These are phyloP conservation scores for Plasmodium malariae DNA, from an alignment of 169 alveolate species.

Conservation along the genomic window DNA sequence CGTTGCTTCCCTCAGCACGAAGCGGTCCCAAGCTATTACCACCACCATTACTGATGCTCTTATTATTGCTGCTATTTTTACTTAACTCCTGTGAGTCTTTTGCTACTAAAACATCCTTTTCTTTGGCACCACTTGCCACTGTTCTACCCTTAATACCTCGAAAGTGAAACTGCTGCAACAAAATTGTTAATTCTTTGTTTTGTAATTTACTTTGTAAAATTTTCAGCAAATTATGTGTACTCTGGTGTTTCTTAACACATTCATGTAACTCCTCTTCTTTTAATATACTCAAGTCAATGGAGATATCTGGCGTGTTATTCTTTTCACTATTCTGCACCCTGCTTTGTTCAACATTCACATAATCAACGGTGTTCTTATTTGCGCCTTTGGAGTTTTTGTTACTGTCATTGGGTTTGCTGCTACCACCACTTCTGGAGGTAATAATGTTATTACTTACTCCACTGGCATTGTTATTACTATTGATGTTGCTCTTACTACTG, in stretches of 20 bases:
- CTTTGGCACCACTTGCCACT: not conserved
- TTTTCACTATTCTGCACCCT: no score
- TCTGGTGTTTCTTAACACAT: not conserved
- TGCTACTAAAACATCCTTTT: not conserved
- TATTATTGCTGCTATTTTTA: not conserved
- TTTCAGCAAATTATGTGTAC: not conserved
- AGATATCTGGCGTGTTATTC: not conserved
- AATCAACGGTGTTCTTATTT: no score
- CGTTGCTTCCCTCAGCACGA: not conserved
- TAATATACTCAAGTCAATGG: constrained; percentile 35
- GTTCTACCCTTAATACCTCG: not conserved
- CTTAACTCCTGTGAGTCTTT: not conserved
- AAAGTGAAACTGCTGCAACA: constrained; percentile 20
- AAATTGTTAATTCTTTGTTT: constrained; percentile 22
- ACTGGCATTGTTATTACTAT: not conserved
- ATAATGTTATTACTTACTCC: not conserved
- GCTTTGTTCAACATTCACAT: no score
- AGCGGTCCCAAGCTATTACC: no score
- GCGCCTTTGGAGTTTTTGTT: no score
- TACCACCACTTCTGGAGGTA: no score
- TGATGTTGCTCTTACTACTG: not conserved
- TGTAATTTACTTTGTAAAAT: constrained; percentile 22
- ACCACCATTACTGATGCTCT: not conserved
- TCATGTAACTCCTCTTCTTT: constrained; percentile 33
- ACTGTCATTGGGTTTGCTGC: no score